phyloP scores from a whole-genome alignment of 371 early-diverging fungal species.

The Mucor velutinosus region DNA sequence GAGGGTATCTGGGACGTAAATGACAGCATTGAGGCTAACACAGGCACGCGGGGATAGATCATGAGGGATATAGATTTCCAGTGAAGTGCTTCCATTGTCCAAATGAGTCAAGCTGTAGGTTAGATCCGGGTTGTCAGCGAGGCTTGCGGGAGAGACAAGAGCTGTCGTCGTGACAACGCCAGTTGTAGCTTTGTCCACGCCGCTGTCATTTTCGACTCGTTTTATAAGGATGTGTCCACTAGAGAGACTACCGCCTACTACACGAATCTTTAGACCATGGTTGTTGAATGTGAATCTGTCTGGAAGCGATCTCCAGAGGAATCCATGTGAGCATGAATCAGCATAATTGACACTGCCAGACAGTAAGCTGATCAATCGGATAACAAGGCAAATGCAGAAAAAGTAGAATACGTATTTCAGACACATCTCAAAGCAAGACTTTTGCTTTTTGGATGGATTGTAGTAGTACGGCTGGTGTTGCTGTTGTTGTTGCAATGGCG shows the following conservation, averaged over 20 bases:
- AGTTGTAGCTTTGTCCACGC: neutral
- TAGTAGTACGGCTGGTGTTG: neutral
- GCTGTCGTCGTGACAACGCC: neutral
- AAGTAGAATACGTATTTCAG: neutral
- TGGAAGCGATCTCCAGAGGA: neutral
- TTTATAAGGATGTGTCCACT: neutral
- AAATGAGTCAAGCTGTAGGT: neutral
- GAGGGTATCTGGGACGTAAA: neutral
- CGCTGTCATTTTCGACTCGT: neutral
- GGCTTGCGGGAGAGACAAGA: neutral
- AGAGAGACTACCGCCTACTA: neutral
- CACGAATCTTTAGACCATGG: neutral
- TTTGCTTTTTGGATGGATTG: neutral
- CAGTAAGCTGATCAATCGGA: neutral
- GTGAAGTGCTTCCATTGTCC: neutral
- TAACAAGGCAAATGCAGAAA: constrained; percentile 1
- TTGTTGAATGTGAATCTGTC: neutral
- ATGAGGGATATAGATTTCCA: neutral
- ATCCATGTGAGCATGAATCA: neutral
- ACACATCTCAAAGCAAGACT: neutral
- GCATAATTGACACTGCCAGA: neutral
- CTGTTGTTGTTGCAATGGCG: neutral
- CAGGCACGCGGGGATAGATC: neutral
- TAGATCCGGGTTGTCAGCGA: neutral
- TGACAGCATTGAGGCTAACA: neutral